Evolutionary conservation across 2,329 filamentous ascomycete genomes (phyloP), one percentile per base, ranked within the genome.

Genomic region (Penicillium olsonii): DNA sequence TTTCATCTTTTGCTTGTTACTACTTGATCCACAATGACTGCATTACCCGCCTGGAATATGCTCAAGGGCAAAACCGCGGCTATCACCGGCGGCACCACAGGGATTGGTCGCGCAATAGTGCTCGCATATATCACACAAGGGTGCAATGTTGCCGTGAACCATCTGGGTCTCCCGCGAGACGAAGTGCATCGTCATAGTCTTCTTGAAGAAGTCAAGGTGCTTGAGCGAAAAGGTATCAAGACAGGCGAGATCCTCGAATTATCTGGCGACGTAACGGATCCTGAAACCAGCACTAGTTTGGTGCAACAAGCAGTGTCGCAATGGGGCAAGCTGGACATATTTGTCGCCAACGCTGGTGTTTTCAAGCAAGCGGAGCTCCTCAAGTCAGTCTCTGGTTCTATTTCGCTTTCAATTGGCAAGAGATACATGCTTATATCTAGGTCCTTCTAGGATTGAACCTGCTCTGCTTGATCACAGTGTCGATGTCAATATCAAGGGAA

Each of bases 331-430:
- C 37, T 68, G n/a, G 66, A 68, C 44, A 62, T 64, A 1, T 66
- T 68, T 39, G 57, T 68, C 11, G 63, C 63, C 11, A 68, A 68
- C 46, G 66, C 65, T 9, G 65, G 65, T 2, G 63, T 68, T 47
- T 95, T 89, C 77, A 80, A 87, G 55, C 95, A 94, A 71, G 85
- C 87, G 52, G 87, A 92, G 58, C 92, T 95, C 63, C 73, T 95
- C 31, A 82, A 84, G 77, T 57, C 20, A 31, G 45, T 46, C n/a
- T n/a, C n/a, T n/a, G n/a, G n/a, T n/a, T n/a, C n/a, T n/a, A n/a
- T n/a, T n/a, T n/a, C n/a, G n/a, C n/a, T n/a, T n/a, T n/a, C n/a
- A n/a, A n/a, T n/a, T n/a, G n/a, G n/a, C n/a, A n/a, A n/a, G n/a
- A n/a, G n/a, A n/a, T n/a, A n/a, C n/a, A n/a, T n/a, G n/a, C n/a